Conservation (phyloP, 768 basidiomycete species). For the Calvatia gigantea region DNA sequence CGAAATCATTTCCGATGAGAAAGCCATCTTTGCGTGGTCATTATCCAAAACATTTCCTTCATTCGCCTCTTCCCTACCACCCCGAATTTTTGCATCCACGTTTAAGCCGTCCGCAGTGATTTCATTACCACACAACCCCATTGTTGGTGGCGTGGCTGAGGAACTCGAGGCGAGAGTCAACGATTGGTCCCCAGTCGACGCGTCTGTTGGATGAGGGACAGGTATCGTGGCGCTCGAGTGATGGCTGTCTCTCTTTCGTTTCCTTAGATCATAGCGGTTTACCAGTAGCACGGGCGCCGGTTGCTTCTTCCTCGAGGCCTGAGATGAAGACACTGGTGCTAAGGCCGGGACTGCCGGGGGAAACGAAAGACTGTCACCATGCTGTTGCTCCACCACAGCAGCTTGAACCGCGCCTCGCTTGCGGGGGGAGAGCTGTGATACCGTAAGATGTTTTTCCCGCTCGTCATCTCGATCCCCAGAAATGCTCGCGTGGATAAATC, state of each 20-base stretch:
- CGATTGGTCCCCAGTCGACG: not conserved
- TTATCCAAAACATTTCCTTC: not conserved
- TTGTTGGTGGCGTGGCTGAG: not conserved
- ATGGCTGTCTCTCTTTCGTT: constrained; percentile 12
- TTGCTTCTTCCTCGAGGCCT: constrained; percentile 11
- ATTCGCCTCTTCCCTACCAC: constrained; percentile 5
- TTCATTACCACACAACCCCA: not conserved
- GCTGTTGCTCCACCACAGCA: not conserved
- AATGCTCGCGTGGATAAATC: not conserved
- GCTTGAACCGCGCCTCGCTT: constrained; percentile 14
- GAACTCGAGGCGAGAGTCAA: not conserved
- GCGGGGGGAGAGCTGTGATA: constrained; percentile 51
- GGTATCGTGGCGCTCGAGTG: not conserved
- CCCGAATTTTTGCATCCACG: constrained; percentile 5
- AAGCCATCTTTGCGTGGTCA: not conserved
- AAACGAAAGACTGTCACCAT: not conserved
- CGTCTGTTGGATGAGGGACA: not conserved
- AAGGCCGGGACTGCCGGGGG: constrained; percentile 4
- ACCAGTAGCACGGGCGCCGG: constrained; percentile 4
- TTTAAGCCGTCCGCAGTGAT: not conserved
- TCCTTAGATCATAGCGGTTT: constrained; percentile 7
- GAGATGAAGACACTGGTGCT: not conserved
- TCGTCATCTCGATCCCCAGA: constrained; percentile 1
- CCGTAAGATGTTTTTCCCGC: constrained; percentile 29
- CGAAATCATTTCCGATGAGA: constrained; percentile 1